Evolutionary conservation across 352 stramenopile genomes (phyloP), one percentile per base, ranked within the genome.

Genomic region (Phytophthora capsici): DNA sequence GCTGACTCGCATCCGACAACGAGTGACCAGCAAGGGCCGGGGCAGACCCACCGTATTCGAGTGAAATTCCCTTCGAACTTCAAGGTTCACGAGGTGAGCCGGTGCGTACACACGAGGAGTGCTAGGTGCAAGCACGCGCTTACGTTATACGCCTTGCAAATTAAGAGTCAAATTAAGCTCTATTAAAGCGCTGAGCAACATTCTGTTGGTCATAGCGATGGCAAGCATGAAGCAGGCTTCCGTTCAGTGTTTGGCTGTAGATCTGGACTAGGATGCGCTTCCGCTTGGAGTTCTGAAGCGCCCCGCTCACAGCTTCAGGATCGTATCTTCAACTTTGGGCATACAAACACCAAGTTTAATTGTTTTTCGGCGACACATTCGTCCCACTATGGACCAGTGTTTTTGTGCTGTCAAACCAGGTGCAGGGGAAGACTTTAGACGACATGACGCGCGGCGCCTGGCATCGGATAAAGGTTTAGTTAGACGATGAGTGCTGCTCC

Each of bases 21-120:
- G 41, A 60, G 49, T 54, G 38, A 50, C 37, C 26, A 23, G 12
- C 25, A 34, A 50, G 56, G 20, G 36, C 17, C 37, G 25, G 19
- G 26, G 9, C 28, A 53, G 26, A 34, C 28, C 28, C 28, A 2
- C 8, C 14, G 28, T 34, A 34, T 34, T 34, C 28, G 8, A 34
- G 40, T 71, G 63, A 58, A 65, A 60, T 54, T 49, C 63, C 17
- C 30, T 66, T 32, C 37, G n/a, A 46, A 70, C 47, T 70, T 70
- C 55, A 70, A 70, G 30, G 41, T 57, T 52, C 50, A 50, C 20
- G 22, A 26, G 22, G 30, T 70, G 54, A 70, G 62, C 62, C 62
- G 48, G 62, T 58, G 47, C 52, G 53, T 54, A 16, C 54, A 50
- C 53, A 54, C 22, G 22, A 37, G 34, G 47, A 60, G 46, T 61